Evolutionary conservation across 306 rosid species (phyloP).

Genomic region (Lathyrus tuberosus): DNA sequence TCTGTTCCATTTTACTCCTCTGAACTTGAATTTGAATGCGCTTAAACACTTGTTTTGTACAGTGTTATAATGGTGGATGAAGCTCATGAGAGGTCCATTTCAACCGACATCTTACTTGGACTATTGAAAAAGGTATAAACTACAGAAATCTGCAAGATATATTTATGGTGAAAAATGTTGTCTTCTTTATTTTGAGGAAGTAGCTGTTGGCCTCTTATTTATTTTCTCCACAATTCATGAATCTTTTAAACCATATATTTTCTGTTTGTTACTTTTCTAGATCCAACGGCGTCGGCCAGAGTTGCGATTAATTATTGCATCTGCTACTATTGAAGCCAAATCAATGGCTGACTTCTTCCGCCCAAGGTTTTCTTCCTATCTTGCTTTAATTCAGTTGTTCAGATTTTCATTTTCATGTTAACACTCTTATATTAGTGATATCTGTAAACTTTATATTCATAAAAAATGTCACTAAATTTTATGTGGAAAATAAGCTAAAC

Average conservation of each 20-base stretch:
- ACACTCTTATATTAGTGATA: neutral
- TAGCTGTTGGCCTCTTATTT: neutral
- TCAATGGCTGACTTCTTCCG: conserved; percentile 77
- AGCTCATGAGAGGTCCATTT: conserved; percentile 97
- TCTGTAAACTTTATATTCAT: conserved; percentile 20
- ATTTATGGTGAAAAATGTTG: conserved; percentile 6
- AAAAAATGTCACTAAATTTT: neutral
- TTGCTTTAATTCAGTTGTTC: conserved; percentile 28
- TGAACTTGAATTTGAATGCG: neutral
- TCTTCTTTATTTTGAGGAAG: neutral
- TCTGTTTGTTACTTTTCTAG: conserved; percentile 48
- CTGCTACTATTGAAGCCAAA: conserved; percentile 96
- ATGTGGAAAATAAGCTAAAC: conserved; percentile 26
- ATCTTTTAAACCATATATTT: conserved; percentile 5
- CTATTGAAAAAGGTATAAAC: conserved; percentile 79
- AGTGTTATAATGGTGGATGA: conserved; percentile 95
- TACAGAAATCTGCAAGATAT: conserved; percentile 2
- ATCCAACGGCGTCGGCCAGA: conserved; percentile 88
- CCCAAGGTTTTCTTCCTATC: conserved; percentile 56
- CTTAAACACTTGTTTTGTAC: conserved; percentile 38
- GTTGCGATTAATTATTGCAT: conserved; percentile 81
- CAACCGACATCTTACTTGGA: conserved; percentile 92
- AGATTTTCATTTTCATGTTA: conserved; percentile 24
- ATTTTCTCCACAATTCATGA: neutral
- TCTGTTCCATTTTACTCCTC: conserved; percentile 28